Percentiles rank a stretch among this genome's conserved stretches.
Conservation (phyloP, 179 eudicot species). For the Sideroxylon spinosum region DNA sequence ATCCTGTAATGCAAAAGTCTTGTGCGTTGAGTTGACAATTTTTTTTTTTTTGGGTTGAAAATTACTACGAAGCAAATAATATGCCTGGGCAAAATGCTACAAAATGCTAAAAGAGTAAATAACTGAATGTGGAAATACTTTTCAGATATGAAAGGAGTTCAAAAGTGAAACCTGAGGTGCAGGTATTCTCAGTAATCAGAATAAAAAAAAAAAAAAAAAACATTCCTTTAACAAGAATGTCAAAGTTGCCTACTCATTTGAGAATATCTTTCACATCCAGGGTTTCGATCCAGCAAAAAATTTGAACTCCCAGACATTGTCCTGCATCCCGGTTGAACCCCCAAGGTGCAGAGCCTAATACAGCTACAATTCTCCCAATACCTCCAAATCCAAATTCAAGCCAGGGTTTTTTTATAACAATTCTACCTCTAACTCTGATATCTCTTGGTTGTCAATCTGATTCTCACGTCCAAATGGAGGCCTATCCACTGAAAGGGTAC, state of each 20-base stretch:
- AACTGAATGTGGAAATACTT: not conserved
- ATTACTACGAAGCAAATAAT: not conserved
- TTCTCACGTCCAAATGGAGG: constrained; percentile 41
- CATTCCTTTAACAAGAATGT: not conserved
- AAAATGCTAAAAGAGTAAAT: not conserved
- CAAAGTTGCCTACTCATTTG: not conserved
- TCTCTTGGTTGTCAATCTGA: constrained; percentile 18
- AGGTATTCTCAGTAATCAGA: not conserved
- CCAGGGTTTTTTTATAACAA: not conserved
- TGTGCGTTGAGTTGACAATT: too few relatives aligned
- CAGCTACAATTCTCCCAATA: not conserved
- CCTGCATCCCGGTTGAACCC: not conserved
- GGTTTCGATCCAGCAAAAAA: constrained; percentile 2
- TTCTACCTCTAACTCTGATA: constrained; percentile 21
- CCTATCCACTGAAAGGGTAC: constrained; percentile 56
- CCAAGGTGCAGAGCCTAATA: not conserved
- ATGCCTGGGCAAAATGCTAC: not conserved
- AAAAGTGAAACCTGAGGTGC: not conserved
- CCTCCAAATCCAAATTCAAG: not conserved
- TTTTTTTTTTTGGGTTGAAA: too few relatives aligned
- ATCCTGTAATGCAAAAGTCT: too few relatives aligned
- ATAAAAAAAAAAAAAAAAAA: not conserved
- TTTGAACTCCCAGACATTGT: constrained; percentile 3
- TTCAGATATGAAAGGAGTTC: not conserved
- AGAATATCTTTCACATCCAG: not conserved